Percentiles rank a stretch among this genome's conserved stretches.
These are phyloP conservation scores for Aspergillus quadricinctus DNA, from an alignment of 2,329 filamentous ascomycete species.

Conservation along the genomic window DNA sequence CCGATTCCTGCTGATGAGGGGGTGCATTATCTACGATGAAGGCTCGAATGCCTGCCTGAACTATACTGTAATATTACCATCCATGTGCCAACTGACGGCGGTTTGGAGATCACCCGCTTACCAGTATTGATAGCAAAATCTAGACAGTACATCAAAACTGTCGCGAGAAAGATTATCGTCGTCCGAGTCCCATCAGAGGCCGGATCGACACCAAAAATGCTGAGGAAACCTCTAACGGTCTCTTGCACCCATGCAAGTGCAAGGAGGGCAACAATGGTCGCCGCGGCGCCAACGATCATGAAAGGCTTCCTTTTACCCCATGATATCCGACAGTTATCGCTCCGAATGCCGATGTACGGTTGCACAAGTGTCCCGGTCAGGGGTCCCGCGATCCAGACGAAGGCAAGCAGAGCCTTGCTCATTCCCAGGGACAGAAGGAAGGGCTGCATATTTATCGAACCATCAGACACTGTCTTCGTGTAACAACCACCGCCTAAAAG, in stretches of 20 bases:
- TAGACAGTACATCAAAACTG: constrained; percentile 81
- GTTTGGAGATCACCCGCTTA: constrained; percentile 30
- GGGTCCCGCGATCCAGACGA: constrained; percentile 81
- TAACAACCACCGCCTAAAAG: not conserved
- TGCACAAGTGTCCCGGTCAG: constrained; percentile 75
- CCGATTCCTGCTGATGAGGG: constrained; percentile 85
- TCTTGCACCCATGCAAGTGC: constrained; percentile 71
- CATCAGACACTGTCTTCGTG: constrained; percentile 1
- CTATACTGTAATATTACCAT: constrained; percentile 36
- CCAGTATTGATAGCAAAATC: constrained; percentile 94
- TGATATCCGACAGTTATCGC: constrained; percentile 67
- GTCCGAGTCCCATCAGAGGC: constrained; percentile 61
- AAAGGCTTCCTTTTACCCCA: constrained; percentile 82
- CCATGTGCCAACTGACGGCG: not conserved
- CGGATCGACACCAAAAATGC: constrained; percentile 66
- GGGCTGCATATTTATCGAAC: constrained; percentile 41
- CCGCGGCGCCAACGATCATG: constrained; percentile 65
- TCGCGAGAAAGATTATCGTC: constrained; percentile 70
- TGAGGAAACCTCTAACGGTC: constrained; percentile 63
- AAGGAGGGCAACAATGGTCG: constrained; percentile 64
- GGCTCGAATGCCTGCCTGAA: constrained; percentile 85
- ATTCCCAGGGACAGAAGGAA: constrained; percentile 75
- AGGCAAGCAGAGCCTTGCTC: constrained; percentile 75
- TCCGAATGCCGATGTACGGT: constrained; percentile 76
- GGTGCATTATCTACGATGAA: constrained; percentile 94